Evolutionary conservation across 345 rosid genomes (phyloP).

Genomic region (Eucalyptus tenuipes): DNA sequence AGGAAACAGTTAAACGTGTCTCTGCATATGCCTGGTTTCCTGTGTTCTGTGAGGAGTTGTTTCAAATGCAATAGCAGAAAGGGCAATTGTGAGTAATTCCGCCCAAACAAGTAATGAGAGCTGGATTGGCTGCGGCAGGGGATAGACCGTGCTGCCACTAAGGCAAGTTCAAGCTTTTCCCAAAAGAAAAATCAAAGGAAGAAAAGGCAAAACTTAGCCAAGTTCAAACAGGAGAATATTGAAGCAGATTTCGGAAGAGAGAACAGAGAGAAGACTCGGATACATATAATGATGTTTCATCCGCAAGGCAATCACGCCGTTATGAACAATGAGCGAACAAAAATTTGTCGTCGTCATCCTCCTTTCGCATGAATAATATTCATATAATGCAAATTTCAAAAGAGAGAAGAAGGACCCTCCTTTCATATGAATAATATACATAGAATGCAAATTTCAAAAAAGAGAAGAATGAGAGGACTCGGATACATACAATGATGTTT

Average conservation of each 20-base stretch:
- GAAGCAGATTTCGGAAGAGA: not conserved
- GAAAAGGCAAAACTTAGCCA: not conserved
- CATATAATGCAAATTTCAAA: too few relatives aligned
- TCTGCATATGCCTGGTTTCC: not conserved
- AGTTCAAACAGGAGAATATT: not conserved
- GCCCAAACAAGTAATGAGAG: not conserved
- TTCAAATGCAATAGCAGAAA: not conserved
- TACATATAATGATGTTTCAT: not conserved
- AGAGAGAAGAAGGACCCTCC: not conserved
- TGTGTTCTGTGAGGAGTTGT: not conserved
- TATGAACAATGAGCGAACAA: not conserved
- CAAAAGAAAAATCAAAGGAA: not conserved
- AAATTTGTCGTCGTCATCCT: not conserved
- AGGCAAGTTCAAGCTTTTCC: not conserved
- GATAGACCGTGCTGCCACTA: not conserved
- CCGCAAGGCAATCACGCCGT: not conserved
- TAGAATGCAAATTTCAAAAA: not conserved
- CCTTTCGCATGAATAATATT: not conserved
- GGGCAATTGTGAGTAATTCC: not conserved
- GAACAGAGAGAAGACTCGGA: not conserved
- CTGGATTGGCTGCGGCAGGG: not conserved
- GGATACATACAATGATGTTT: not conserved
- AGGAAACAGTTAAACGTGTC: not conserved
- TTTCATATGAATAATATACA: not conserved
- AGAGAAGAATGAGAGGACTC: not conserved